Percentiles rank a stretch among this genome's conserved stretches.
Evolutionary conservation across 345 rosid genomes (phyloP).

Genomic region (Clarkia xantiana): DNA sequence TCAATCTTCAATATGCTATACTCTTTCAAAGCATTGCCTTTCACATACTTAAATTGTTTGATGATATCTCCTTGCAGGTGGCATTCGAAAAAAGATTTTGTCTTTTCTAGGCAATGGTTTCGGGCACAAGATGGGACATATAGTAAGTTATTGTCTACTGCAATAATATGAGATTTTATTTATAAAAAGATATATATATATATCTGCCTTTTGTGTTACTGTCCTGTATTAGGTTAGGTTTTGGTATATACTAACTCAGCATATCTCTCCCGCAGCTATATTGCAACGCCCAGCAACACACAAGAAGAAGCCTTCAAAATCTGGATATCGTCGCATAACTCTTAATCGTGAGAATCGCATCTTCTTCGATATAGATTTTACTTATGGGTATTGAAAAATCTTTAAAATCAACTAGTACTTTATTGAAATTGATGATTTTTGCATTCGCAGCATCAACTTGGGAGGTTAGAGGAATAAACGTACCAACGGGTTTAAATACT

Average conservation of each 20-base stretch:
- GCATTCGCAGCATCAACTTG: slow-evolving; percentile 69
- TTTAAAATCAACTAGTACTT: neutral
- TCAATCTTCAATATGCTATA: neutral
- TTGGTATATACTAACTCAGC: neutral
- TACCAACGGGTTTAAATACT: slow-evolving; percentile 40
- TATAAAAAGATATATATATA: too few relatives aligned
- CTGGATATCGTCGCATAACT: slow-evolving; percentile 74
- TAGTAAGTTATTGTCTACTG: slow-evolving; percentile 33
- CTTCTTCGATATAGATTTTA: neutral
- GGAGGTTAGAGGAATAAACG: slow-evolving; percentile 64
- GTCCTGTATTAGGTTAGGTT: too few relatives aligned
- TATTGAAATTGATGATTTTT: slow-evolving; percentile 5
- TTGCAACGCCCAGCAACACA: slow-evolving; percentile 73
- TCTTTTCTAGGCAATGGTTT: slow-evolving; percentile 97
- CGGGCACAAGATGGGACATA: slow-evolving; percentile 93
- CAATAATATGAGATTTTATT: too few relatives aligned
- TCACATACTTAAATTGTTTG: neutral
- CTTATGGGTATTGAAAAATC: neutral
- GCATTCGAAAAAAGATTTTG: slow-evolving; percentile 83
- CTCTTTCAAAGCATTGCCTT: too few relatives aligned
- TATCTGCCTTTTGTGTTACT: too few relatives aligned
- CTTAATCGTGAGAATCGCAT: slow-evolving; percentile 51
- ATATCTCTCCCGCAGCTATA: slow-evolving; percentile 40
- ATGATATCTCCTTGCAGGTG: slow-evolving; percentile 36
- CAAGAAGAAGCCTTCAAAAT: slow-evolving; percentile 58